Evolutionary conservation across 2,329 filamentous ascomycete genomes (phyloP), one percentile per base, ranked within the genome.

Genomic region (Diaporthe citri): DNA sequence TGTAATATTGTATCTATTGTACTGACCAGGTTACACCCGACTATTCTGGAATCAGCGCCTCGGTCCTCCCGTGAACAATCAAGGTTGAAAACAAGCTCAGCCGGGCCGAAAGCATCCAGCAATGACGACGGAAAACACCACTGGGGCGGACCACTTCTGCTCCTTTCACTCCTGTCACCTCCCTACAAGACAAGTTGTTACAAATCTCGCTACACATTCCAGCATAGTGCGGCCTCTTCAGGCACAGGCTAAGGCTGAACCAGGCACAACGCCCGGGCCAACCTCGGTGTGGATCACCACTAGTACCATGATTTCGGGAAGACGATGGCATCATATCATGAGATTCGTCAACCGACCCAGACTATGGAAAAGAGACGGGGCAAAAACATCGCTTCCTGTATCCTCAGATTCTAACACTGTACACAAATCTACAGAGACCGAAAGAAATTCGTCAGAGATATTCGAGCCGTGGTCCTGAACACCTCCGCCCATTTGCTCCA

Each of bases 81-180:
- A 72, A 72, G 71, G 48, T 72, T 72, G 57, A 56, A 64, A 43
- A 43, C 71, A 64, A 66, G 57, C 71, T 64, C 57, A 72, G 22
- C 64, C 64, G 64, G 31, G 64, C 48, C 64, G 64, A 55, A n/a
- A 55, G 48, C 46, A 55, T 41, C 46, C 34, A 15, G 64, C 34
- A 52, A 67, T 39, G 64, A 67, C 64, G 64, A 41, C 22, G 15
- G n/a, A 13, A 12, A 12, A 4, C 46, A 25, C 64, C 13, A 39
- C n/a, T 46, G 46, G 22, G 46, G 46, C 64, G 46, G 34, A 51
- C 34, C 34, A 25, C n/a, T 39, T 20, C 46, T 51, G 31, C 46
- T 48, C 41, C 25, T 52, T 41, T 55, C 46, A 28, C 64, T 13
- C 28, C 64, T 20, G 13, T 55, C 48, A 28, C 34, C 31, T 55